Conservation (phyloP, 2,329 filamentous ascomycete species). For the Fusarium brachygibbosum region DNA sequence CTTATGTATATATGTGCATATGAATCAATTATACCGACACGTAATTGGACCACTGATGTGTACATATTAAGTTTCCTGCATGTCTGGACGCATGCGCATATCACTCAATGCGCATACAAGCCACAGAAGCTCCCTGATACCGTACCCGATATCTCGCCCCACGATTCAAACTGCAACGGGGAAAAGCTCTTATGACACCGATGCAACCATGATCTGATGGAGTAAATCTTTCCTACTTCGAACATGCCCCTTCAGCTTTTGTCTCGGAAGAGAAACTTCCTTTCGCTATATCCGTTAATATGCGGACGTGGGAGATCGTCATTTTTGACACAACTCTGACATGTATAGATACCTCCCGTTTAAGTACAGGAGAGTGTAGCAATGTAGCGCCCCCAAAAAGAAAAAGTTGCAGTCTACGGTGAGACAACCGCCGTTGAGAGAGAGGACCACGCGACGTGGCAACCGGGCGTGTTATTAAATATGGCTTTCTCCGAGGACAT, state of each 20-base stretch:
- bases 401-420: not conserved
- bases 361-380: not conserved
- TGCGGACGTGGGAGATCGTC: not conserved
- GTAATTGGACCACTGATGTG: not conserved
- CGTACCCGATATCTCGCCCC: not conserved
- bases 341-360: not conserved
- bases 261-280: conserved; percentile 1
- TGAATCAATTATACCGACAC: not conserved
- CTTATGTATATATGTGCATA: not conserved
- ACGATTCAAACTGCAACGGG: conserved; percentile 1
- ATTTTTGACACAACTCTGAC: not conserved
- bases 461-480: not conserved
- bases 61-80: not conserved
- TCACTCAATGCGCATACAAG: not conserved
- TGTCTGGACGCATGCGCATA: not conserved
- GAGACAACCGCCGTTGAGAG: conserved; percentile 7
- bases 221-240: not conserved
- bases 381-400: not conserved
- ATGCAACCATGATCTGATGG: not conserved
- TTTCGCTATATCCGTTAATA: not conserved
- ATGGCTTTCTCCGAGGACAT: not conserved
- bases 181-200: not conserved
- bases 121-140: not conserved
- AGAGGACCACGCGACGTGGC: not conserved
- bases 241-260: not conserved